Base-by-base conservation (phyloP, 257 asterid species). In the Misopates orontium region DNA sequence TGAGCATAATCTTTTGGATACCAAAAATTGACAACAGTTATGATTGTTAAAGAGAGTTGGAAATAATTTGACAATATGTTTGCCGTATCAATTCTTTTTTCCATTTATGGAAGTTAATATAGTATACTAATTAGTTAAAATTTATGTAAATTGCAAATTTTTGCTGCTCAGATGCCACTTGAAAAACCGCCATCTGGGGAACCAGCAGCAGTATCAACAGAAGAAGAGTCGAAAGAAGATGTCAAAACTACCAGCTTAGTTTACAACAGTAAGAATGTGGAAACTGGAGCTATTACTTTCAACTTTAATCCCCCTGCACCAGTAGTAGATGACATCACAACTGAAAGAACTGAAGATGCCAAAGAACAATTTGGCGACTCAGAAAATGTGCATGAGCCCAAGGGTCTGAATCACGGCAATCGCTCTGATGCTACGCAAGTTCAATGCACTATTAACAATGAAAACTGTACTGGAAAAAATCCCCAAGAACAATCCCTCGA, bases 221-320 rank as follows among this genome's bases (percentile, higher is more conserved):
- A 73, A 25, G 71, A 75, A 54, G 82, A 76, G 58, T 32, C 74
- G 55, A 62, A 73, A 57, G 82, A 74, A 70, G 83, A 67, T 3
- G 59, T 44, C 39, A 80, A 75, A 42, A 51, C 72, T n/a, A 73
- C 60, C 62, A 73, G 24, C 25, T 57, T 81, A 51, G 42, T 1
- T n/a, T 66, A 78, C 62, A 65, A 82, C 45, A 77, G 87, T 62
- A 68, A 77, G 25, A 86, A 81, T 73, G 87, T 75, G 68, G 63
- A 54, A 7, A 53, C 17, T 16, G 75, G 78, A 48, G 69, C 77
- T 72, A 84, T 75, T 55, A 86, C 83, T 22, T 88, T 77, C 28
- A 83, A 82, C 69, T 80, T 88, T 76, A 72, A 76, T 65, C 52
- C 83, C 56, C 50, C 68, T 31, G 62, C 73, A 24, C 62, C 75